A percentile compares a stretch with the other conserved stretches of the same genome.
phyloP scores from a whole-genome alignment of 2,329 filamentous ascomycete species.

The Verticillium alfalfae region DNA sequence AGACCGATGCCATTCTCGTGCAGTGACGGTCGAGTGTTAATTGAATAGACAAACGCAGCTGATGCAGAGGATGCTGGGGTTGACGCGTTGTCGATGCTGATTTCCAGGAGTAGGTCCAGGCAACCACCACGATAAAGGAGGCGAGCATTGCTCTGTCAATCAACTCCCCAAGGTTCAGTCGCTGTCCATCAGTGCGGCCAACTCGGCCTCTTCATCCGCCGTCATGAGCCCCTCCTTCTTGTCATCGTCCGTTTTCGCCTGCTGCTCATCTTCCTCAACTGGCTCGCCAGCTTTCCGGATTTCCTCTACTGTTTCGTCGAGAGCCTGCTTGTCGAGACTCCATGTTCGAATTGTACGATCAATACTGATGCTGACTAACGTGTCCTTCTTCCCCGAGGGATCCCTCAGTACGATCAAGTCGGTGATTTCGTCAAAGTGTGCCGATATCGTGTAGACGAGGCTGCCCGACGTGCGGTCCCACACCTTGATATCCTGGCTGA shows the following conservation, averaged over 20 bases:
- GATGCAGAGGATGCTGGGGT: too few species aligned
- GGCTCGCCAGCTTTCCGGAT: slow-evolving; percentile 41
- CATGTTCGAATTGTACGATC: slow-evolving; percentile 85
- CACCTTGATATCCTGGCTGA: slow-evolving; percentile 86
- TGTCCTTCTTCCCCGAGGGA: slow-evolving; percentile 25
- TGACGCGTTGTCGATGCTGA: too few species aligned
- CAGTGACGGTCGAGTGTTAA: too few species aligned
- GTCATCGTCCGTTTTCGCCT: slow-evolving; percentile 35
- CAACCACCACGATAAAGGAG: too few species aligned
- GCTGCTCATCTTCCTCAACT: slow-evolving; percentile 42
- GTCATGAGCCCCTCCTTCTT: slow-evolving; percentile 58
- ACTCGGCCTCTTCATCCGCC: slow-evolving; percentile 85
- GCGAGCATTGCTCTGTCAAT: background rate
- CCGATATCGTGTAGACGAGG: slow-evolving; percentile 67
- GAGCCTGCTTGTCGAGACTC: slow-evolving; percentile 60
- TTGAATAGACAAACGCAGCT: too few species aligned
- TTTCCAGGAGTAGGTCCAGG: too few species aligned
- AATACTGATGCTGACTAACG: slow-evolving; percentile 77
- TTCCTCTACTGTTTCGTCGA: slow-evolving; percentile 44
- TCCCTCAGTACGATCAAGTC: slow-evolving; percentile 60
- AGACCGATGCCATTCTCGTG: too few species aligned
- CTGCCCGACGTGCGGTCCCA: slow-evolving; percentile 75
- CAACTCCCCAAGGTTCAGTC: slow-evolving; percentile 33
- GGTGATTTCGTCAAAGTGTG: slow-evolving; percentile 92
- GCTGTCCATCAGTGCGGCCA: slow-evolving; percentile 86